Base-by-base conservation (phyloP, 345 rosid genomes). In the Hibiscus tridactylites region DNA sequence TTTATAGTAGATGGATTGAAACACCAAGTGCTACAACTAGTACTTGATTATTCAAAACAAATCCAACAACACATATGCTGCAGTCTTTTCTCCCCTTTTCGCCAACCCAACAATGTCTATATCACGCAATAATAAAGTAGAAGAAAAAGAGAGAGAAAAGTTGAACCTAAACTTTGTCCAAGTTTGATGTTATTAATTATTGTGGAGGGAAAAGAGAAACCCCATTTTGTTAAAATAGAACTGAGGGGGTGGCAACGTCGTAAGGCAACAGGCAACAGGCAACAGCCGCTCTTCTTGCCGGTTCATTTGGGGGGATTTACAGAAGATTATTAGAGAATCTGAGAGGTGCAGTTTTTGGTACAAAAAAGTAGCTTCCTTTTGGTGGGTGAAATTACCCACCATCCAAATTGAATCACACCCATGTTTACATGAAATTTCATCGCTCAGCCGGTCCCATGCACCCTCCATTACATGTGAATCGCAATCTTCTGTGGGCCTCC, bases 391-490 rank as follows among this genome's bases (percentile, higher is more conserved):
- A 5, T 61, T 17, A 65, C 63, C 75, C 39, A 56, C 61, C 54
- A 37, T 71, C 39, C 3, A 73, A 74, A 62, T 74, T 74, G 71
- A 82, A 79, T 54, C 54, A n/a, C 42, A 13, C 61, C 10, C 21
- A 59, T 72, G 39, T 63, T 33, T 63, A 37, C 54, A 52, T 44
- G 61, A 50, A 53, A 68, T 72, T 71, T 62, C 35, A 6, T 56
- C 42, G n/a, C 21, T n/a, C 74, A 11, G 33, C 15, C 8, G 72
- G 78, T 50, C 74, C 80, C 80, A 37, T 37, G 42, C 42, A 37
- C 42, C 42, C 7, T 4, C 35, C 35, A 31, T 13, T 50, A 50
- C 54, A 50, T 50, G 46, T 42, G 46, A 42, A 42, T 42, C 46
- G 11, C 3, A 42, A 42, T 42, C 46, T 8, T 37, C 42, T 42